Percentiles rank a stretch among this genome's conserved stretches.
These are phyloP conservation scores for Caryopteris hybrid DNA, from an alignment of 305 asterid species.

Conservation along the genomic window DNA sequence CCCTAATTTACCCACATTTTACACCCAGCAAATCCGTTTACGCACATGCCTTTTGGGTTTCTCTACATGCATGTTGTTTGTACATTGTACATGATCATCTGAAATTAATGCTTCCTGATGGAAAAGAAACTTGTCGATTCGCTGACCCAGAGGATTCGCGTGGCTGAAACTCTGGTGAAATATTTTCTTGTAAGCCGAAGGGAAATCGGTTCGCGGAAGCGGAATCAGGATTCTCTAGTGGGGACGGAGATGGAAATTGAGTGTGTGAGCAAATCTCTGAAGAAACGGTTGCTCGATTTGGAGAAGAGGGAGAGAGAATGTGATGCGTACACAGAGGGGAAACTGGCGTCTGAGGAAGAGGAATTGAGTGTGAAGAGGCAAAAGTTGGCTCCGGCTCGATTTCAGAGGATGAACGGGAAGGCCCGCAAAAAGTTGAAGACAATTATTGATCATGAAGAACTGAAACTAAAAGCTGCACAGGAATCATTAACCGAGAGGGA, in stretches of 20 bases:
- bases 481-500: conserved; percentile 24
- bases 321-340: conserved; percentile 13
- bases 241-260: conserved; percentile 12
- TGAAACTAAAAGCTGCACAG: background rate
- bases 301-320: conserved; percentile 7
- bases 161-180: conserved; percentile 21
- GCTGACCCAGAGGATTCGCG: conserved; percentile 19
- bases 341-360: conserved; percentile 6
- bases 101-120: background rate
- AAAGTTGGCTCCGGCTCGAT: conserved; percentile 5
- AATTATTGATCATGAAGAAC: conserved; percentile 8
- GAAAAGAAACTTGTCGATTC: conserved; percentile 12
- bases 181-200: background rate
- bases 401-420: background rate
- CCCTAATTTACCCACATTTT: background rate
- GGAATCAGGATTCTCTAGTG: conserved; percentile 12
- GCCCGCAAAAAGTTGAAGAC: too few species aligned
- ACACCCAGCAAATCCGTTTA: background rate
- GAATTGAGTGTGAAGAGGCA: conserved; percentile 12
- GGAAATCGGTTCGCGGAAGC: conserved; percentile 1
- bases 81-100: background rate
- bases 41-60: background rate
- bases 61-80: background rate
- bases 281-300: too few species aligned
- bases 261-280: conserved; percentile 7